Evolutionary conservation across 805 yeast genomes (phyloP), one percentile per base, ranked within the genome.

Genomic region (Candida methanosorbosa): DNA sequence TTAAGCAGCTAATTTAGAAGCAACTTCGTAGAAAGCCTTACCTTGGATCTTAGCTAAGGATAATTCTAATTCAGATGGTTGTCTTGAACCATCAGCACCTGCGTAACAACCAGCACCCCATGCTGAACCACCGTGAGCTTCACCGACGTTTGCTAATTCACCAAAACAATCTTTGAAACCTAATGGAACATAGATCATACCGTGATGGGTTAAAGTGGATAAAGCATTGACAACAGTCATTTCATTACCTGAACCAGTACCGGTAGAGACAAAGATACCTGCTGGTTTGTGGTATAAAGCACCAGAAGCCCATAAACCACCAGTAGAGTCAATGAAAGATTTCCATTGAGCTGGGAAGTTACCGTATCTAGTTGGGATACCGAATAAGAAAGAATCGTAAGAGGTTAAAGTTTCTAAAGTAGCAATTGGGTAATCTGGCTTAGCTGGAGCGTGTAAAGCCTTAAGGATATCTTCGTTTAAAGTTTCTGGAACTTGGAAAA

Each of bases 81-180:
- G 63, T 64, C 94, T 75, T 7, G 82, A 71, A 33, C 94, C 94
- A 52, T 81, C 90, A 34, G 70, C 65, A 33, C 76, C 83, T 21
- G 94, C 87, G 49, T 70, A 65, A 26, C 83, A 63, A 46, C 94
- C 94, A 23, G 94, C 81, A 56, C 94, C 95, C 86, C 87, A 85
- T 30, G 94, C 74, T 17, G 87, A 72, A 37, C 82, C 83, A 44
- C 94, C 94, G 54, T 81, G 94, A 33, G 75, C 68, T 61, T 81
- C 86, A 3, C 68, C 72, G 29, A 78, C 49, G 58, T 66, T 67
- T 29, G 81, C 59, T 43, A 78, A 49, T 45, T 68, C 68, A 9
- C 70, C 68, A 57, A 78, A 78, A 4, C 70, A 63, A 41, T 64
- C 56, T 42, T 66, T 70, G 63, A 77, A 84, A 40, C 94, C 94